Conservation (phyloP, 768 basidiomycete genomes). For the Neoboletus brunneissimus region DNA sequence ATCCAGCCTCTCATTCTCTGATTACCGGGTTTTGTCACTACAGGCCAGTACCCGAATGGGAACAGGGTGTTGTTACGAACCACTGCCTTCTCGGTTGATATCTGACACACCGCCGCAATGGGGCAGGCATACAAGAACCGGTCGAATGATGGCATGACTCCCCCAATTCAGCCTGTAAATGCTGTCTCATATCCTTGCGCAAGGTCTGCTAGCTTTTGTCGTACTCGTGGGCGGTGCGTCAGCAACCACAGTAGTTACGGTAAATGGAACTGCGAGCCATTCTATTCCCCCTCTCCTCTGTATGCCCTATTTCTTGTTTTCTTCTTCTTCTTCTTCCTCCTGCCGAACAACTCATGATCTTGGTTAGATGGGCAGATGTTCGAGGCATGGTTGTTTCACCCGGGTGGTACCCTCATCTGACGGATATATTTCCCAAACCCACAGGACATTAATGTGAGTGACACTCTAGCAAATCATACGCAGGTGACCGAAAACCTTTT, state of each 20-base stretch:
- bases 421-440: not conserved
- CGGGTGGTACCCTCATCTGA: not conserved
- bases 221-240: not conserved
- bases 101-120: not conserved
- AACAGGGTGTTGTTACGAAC: not conserved
- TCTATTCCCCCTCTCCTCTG: conserved; percentile 50
- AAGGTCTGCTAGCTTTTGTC: not conserved
- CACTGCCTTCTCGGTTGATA: not conserved
- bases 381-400: conserved; percentile 38
- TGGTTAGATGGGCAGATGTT: conserved; percentile 55
- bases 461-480: not conserved
- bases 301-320: conserved; percentile 11
- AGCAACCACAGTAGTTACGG: conserved; percentile 34
- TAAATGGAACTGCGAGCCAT: conserved; percentile 49
- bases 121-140: not conserved
- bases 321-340: too few species aligned
- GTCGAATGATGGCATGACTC: not conserved
- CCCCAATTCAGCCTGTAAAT: not conserved
- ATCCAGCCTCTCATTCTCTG: not conserved
- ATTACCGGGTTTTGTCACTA: not conserved
- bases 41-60: not conserved
- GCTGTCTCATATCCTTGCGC: not conserved
- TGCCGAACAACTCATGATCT: too few species aligned
- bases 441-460: conserved; percentile 58
- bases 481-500: not conserved